These are phyloP conservation scores for Rhodocollybia butyracea DNA, from an alignment of 768 basidiomycete species.

Conservation along the genomic window DNA sequence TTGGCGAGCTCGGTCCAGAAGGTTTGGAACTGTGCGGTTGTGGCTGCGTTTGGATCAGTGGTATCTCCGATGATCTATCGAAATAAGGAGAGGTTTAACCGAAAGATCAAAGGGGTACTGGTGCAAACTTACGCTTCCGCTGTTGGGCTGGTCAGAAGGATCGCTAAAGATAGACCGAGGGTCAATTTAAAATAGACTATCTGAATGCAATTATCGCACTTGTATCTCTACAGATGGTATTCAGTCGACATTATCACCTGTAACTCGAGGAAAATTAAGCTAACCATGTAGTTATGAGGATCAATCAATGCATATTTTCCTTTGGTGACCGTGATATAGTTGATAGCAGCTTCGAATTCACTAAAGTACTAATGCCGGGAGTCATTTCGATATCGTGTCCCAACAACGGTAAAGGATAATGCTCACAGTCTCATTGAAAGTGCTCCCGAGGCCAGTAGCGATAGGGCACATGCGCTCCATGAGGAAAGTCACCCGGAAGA, in stretches of 20 bases:
- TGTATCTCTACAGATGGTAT: slow-evolving; percentile 26
- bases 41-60: slow-evolving; percentile 41
- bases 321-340: slow-evolving; percentile 39
- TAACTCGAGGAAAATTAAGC: not conserved
- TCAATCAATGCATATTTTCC: slow-evolving; percentile 42
- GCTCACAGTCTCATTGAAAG: slow-evolving; percentile 43
- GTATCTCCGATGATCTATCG: slow-evolving; percentile 43
- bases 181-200: not conserved
- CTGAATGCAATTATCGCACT: slow-evolving; percentile 28
- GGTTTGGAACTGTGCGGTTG: slow-evolving; percentile 37
- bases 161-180: slow-evolving; percentile 24
- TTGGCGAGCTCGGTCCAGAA: slow-evolving; percentile 42
- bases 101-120: not conserved
- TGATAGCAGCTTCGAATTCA: slow-evolving; percentile 40
- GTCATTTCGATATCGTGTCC: not conserved
- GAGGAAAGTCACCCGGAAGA: slow-evolving; percentile 47
- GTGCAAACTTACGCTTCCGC: slow-evolving; percentile 36
- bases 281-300: slow-evolving; percentile 43
- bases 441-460: slow-evolving; percentile 33
- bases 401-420: not conserved
- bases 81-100: not conserved
- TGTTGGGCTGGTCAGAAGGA: slow-evolving; percentile 39
- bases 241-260: not conserved
- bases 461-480: slow-evolving; percentile 45
- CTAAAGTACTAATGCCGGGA: slow-evolving; percentile 32